Base-by-base conservation (phyloP, 202 grass and related monocot genomes). In the Elaeis oleifera region DNA sequence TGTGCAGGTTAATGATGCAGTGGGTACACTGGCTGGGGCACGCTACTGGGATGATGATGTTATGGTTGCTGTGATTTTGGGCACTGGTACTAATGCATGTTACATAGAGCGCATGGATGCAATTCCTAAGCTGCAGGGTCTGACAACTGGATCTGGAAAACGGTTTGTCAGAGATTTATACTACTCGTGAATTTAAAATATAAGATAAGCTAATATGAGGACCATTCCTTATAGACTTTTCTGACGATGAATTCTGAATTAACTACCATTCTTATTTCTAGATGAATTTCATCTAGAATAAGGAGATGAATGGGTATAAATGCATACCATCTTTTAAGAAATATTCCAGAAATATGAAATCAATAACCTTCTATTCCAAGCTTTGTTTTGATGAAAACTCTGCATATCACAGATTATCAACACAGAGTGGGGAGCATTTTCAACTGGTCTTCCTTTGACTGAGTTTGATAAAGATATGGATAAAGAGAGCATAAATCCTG, bases 381-480 rank as follows among this genome's bases (percentile, higher is more conserved):
- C 36, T 44, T 44, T 44, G 3, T 9, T 44, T 44, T 44, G 36
- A 44, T 44, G 36, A 44, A 44, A 44, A 14, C 36, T 44, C 4
- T 65, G 4, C 24, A 15, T 16, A 56, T 9, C 56, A 49, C 67
- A 79, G 76, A 84, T 84, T 75, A 84, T 79, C 54, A 77, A 77
- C 54, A 80, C 69, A 1, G 77, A 85, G 23, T 80, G 73, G 82
- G 81, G 59, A 36, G 72, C 77, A 23, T 85, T 85, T 51, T 70
- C 71, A 56, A 71, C 63, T 5, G 51, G 69, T 50, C 82, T 85
- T 74, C 82, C 73, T 23, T 59, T 80, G 55, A 80, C 73, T 51
- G 73, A 85, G 53, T 85, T 77, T 70, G 73, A 76, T 39, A 73
- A 50, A 50, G 63, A 64, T 36, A 80, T 85, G 73, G 72, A 85